Evolutionary conservation across 805 yeast genomes (phyloP).

Genomic region (Candida yuanshanica): DNA sequence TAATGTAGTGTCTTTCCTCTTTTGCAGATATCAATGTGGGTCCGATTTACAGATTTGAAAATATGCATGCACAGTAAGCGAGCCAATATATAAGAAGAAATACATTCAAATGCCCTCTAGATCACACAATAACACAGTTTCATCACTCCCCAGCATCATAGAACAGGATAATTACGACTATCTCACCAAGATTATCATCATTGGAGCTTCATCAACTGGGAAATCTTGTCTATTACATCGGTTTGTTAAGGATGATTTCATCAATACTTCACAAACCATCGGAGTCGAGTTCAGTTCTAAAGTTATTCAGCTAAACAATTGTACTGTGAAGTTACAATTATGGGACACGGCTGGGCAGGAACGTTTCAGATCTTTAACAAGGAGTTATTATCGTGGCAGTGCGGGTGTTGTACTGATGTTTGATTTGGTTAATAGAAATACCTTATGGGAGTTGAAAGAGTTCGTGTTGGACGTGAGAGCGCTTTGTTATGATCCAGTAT

Average conservation of each 20-base stretch:
- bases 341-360: constrained; percentile 37
- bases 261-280: constrained; percentile 29
- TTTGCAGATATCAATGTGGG: too few species aligned
- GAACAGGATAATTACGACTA: constrained; percentile 25
- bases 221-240: constrained; percentile 37
- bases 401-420: constrained; percentile 33
- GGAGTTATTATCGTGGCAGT: constrained; percentile 33
- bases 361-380: constrained; percentile 31
- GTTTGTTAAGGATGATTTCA: constrained; percentile 24
- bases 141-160: not conserved
- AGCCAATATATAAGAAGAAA: too few species aligned
- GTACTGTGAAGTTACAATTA: constrained; percentile 22
- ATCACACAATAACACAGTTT: not conserved
- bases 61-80: too few species aligned
- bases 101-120: too few species aligned
- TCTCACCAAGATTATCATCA: constrained; percentile 34
- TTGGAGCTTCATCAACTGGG: constrained; percentile 40
- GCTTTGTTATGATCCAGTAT: constrained; percentile 24
- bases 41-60: too few species aligned
- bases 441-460: constrained; percentile 25
- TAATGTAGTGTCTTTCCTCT: too few species aligned
- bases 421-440: constrained; percentile 24
- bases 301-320: constrained; percentile 20
- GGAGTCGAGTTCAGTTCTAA: constrained; percentile 36
- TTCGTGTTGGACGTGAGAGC: constrained; percentile 27